Base-by-base conservation (phyloP, 306 rosid species). In the Vigna reflexopilosa region DNA sequence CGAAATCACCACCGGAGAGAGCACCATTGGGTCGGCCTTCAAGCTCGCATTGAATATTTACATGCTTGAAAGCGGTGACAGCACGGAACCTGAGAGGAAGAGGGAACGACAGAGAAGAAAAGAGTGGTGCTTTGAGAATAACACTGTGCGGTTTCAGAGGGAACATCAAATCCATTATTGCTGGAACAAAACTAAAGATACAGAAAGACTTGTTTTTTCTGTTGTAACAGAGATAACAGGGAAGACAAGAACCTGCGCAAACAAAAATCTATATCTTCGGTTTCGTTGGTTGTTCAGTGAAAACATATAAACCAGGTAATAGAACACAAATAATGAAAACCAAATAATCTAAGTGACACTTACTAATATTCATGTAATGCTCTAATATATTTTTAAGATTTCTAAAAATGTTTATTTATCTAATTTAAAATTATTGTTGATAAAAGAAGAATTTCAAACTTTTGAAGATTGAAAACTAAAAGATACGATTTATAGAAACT, bases 21-120 rank as follows among this genome's bases (percentile, higher is more conserved):
- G 92, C 87, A 44, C 96, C 99, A 76, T 95, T 95, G 55, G 84
- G 71, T 84, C 84, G 87, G 6, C 52, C 84, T 2, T 95, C 97
- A 77, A 92, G 81, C 87, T 95, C 96, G 77, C 90, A 87, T 26
- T 81, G 89, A 75, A 95, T 80, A 49, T 81, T 89, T 34, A 50
- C 65, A 55, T 84, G 74, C 77, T 83, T 91, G 45, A 69, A 66
- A 28, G 89, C 81, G 9, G 83, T 75, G 55, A 77, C 83, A 14
- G 82, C 61, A 28, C 82, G 75, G 45, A 76, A 77, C 22, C 69
- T 61, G 71, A 77, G 73, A 72, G 84, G 63, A 15, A 57, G 80
- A 55, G 75, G 69, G 22, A 55, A 61, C 81, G 75, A 80, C 72
- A 70, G 84, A 47, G 51, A 67, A 32, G 77, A 32, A 73, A 77